These are phyloP conservation scores for Cutaneotrichosporon cyanovorans DNA, from an alignment of 1,284 basidiomycete genomes.

Conservation along the genomic window DNA sequence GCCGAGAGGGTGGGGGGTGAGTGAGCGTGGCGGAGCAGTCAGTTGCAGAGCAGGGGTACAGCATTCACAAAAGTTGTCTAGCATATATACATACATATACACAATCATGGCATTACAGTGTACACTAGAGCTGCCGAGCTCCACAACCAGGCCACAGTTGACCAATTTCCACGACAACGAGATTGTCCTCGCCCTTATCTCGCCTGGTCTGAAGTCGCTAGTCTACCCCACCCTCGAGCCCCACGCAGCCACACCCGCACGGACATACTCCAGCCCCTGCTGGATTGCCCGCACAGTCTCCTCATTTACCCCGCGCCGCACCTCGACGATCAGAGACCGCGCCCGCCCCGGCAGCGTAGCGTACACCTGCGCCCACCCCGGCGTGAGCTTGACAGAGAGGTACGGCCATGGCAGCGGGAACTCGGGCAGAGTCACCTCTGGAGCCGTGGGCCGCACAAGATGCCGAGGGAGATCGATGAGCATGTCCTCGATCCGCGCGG, in stretches of 20 bases:
- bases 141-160: no score
- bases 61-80: no score
- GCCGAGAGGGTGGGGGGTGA: slow-evolving; percentile 46
- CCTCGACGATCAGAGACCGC: slow-evolving; percentile 27
- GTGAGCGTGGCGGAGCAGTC: no score
- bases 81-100: neutral
- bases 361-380: slow-evolving; percentile 30
- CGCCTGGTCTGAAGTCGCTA: no score
- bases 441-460: slow-evolving; percentile 12
- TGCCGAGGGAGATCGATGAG: slow-evolving; percentile 21
- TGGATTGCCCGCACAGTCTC: slow-evolving; percentile 21
- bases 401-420: slow-evolving; percentile 28
- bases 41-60: no score
- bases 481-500: slow-evolving; percentile 36
- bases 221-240: slow-evolving; percentile 15
- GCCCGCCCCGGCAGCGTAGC: slow-evolving; percentile 5
- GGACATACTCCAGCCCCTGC: slow-evolving; percentile 30
- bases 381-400: slow-evolving; percentile 26
- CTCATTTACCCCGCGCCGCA: slow-evolving; percentile 23
- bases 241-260: slow-evolving; percentile 25
- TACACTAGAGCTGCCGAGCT: no score
- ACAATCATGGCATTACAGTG: neutral
- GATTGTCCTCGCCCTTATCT: no score
- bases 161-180: no score
- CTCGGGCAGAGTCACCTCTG: neutral